Evolutionary conservation across 495 filamentous ascomycete species (phyloP).

Genomic region (Tuber brumale): DNA sequence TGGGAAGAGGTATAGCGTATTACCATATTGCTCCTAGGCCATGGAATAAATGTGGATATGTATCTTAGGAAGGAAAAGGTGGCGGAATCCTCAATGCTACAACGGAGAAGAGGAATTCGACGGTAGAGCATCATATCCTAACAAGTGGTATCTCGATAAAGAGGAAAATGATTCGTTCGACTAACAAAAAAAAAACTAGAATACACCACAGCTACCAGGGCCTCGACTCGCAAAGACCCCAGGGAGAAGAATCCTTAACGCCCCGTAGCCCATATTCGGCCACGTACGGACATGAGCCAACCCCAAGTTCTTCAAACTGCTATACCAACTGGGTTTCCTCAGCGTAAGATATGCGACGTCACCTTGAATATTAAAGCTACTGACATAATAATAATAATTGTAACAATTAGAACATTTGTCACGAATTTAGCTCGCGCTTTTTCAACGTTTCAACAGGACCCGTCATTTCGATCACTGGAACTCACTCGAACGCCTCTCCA

Average conservation of each 20-base stretch:
- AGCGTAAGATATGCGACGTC: background rate
- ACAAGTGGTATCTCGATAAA: background rate
- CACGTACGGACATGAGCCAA: background rate
- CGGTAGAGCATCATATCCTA: background rate
- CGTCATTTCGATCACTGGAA: background rate
- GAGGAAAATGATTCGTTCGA: background rate
- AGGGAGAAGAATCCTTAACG: background rate
- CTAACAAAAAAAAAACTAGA: background rate
- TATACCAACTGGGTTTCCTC: background rate
- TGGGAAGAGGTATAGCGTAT: background rate
- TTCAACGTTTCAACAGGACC: background rate
- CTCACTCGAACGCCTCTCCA: background rate
- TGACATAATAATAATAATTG: background rate
- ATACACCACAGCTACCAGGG: background rate
- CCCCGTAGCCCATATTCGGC: background rate
- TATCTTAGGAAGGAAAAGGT: background rate
- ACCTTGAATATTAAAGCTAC: background rate
- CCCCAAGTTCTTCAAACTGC: background rate
- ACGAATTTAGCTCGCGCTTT: background rate
- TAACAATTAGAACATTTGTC: background rate
- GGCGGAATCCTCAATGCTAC: background rate
- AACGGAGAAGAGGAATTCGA: background rate
- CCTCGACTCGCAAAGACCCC: background rate
- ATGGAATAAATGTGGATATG: background rate
- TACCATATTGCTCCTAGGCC: background rate